Conservation (phyloP, 1,284 basidiomycete species). For the Leccinum subrobustum region DNA sequence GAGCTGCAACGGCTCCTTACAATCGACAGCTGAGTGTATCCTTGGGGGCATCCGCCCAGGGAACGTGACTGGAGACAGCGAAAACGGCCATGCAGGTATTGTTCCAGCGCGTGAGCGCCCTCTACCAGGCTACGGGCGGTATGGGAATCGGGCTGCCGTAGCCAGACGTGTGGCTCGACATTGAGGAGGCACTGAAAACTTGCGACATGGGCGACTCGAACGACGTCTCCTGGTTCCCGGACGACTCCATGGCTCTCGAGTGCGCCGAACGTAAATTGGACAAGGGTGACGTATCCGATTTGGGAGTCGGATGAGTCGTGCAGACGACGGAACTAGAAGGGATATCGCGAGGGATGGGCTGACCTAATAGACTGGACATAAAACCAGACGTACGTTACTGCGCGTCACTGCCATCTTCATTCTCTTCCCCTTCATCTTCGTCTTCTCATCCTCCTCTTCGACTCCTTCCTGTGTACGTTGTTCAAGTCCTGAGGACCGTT, state of each 20-base stretch:
- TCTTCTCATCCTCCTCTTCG: slow-evolving; percentile 40
- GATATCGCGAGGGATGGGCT: slow-evolving; percentile 70
- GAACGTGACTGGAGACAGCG: slow-evolving; percentile 47
- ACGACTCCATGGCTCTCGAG: slow-evolving; percentile 51
- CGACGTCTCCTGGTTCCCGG: slow-evolving; percentile 52
- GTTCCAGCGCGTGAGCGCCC: slow-evolving; percentile 49
- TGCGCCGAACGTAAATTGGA: slow-evolving; percentile 43
- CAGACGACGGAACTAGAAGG: slow-evolving; percentile 64
- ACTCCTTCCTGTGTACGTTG: slow-evolving; percentile 37
- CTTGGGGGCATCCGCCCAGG: slow-evolving; percentile 33
- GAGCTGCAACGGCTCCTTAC: background rate
- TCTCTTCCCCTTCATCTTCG: slow-evolving; percentile 32
- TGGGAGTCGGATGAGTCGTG: slow-evolving; percentile 36
- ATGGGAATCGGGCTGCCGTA: slow-evolving; percentile 57
- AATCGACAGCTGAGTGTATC: slow-evolving; percentile 29
- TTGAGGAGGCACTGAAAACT: slow-evolving; percentile 28
- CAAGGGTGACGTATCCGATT: slow-evolving; percentile 36
- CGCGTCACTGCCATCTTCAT: slow-evolving; percentile 41
- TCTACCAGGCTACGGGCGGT: slow-evolving; percentile 56
- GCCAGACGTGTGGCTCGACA: slow-evolving; percentile 38
- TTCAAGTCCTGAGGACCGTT: slow-evolving; percentile 18
- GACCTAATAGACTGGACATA: slow-evolving; percentile 70
- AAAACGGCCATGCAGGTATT: slow-evolving; percentile 43
- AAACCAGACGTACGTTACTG: slow-evolving; percentile 67
- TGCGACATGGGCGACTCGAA: slow-evolving; percentile 48